Conservation (phyloP, 805 yeast genomes). For the Yarrowia keelungensis region DNA sequence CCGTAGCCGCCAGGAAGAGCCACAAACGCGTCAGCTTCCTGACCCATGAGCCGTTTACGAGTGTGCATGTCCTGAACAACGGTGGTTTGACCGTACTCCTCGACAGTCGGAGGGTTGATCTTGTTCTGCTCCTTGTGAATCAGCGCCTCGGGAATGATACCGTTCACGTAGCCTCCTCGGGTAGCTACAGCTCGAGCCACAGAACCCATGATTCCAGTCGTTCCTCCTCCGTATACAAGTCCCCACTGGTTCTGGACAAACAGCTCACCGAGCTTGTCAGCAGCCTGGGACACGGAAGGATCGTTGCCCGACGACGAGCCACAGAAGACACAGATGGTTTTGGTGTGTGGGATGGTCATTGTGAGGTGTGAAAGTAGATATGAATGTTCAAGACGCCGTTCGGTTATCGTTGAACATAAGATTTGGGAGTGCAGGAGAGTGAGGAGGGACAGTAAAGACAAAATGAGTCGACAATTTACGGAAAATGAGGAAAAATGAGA, state of each 20-base stretch:
- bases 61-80: constrained; percentile 90
- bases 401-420: not conserved
- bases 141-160: constrained; percentile 84
- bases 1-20: constrained; percentile 95
- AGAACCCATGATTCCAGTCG: constrained; percentile 53
- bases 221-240: constrained; percentile 88
- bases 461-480: too few species aligned
- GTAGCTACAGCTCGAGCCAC: constrained; percentile 44
- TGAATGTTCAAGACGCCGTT: not conserved
- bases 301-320: constrained; percentile 79
- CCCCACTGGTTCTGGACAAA: constrained; percentile 71
- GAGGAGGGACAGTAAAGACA: too few species aligned
- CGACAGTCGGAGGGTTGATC: constrained; percentile 57
- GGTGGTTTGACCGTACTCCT: constrained; percentile 75
- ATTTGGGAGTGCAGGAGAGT: not conserved
- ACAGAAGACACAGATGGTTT: constrained; percentile 80
- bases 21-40: constrained; percentile 83
- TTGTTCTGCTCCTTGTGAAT: constrained; percentile 72
- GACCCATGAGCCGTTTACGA: constrained; percentile 84
- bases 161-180: constrained; percentile 62
- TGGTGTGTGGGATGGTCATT: constrained; percentile 41
- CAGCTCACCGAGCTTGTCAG: constrained; percentile 64
- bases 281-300: constrained; percentile 58
- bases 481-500: too few species aligned
- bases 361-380: not conserved